Conservation (phyloP, 164 flowering plant genomes). For the Umbellularia californica region DNA sequence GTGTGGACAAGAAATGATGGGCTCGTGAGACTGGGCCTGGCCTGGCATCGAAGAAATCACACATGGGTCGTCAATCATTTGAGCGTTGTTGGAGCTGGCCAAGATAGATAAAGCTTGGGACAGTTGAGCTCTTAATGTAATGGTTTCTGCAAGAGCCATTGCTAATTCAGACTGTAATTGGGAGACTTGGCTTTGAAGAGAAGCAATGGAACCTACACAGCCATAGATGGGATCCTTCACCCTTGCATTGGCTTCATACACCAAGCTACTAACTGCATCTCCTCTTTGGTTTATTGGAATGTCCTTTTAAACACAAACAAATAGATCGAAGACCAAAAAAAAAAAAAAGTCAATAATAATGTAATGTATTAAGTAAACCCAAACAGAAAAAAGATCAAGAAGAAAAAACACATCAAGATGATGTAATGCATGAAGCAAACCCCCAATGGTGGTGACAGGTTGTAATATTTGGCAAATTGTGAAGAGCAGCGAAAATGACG, state of each 20-base stretch:
- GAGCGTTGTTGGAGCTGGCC: not conserved
- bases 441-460: no score
- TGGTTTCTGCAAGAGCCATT: conserved; percentile 12
- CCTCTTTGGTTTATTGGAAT: conserved; percentile 11
- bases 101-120: conserved; percentile 4
- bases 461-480: no score
- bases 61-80: not conserved
- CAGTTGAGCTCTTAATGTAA: conserved; percentile 8
- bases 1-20: conserved; percentile 1
- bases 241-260: conserved; percentile 19
- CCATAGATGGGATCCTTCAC: conserved; percentile 19
- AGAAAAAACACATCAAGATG: no score
- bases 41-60: not conserved
- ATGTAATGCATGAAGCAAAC: no score
- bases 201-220: conserved; percentile 14
- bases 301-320: conserved; percentile 4
- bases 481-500: no score
- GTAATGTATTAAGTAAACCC: not conserved
- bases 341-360: not conserved
- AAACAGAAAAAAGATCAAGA: not conserved
- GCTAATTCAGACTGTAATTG: conserved; percentile 13
- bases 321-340: not conserved
- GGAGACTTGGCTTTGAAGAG: conserved; percentile 15
- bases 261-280: conserved; percentile 19
- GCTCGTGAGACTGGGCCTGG: conserved; percentile 2